Evolutionary conservation across 2,329 filamentous ascomycete species (phyloP).

Genomic region (Sphaerulina vaccinii): DNA sequence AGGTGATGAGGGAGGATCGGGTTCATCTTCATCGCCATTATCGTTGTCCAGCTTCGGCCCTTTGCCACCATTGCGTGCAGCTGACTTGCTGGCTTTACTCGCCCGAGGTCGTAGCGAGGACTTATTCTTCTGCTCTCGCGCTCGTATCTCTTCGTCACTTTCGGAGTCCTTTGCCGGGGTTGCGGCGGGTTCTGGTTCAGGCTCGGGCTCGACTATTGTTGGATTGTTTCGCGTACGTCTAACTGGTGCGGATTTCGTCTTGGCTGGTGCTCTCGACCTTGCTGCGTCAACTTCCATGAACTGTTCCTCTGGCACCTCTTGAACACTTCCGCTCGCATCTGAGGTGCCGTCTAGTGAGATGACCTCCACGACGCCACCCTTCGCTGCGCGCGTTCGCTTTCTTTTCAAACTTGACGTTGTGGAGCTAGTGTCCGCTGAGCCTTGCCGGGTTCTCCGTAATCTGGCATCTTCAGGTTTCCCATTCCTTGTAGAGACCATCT

Average conservation of each 20-base stretch:
- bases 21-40: constrained; percentile 21
- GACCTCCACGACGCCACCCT: constrained; percentile 17
- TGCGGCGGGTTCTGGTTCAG: constrained; percentile 10
- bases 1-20: constrained; percentile 21
- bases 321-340: constrained; percentile 8
- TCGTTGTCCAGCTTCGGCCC: constrained; percentile 30
- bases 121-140: constrained; percentile 33
- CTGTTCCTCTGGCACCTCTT: constrained; percentile 10
- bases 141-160: constrained; percentile 26
- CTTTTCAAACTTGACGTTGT: constrained; percentile 27
- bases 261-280: constrained; percentile 10
- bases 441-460: constrained; percentile 15
- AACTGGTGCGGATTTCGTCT: constrained; percentile 6
- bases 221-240: constrained; percentile 11
- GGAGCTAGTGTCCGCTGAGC: constrained; percentile 22
- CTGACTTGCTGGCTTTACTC: constrained; percentile 32
- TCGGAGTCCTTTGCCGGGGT: constrained; percentile 26
- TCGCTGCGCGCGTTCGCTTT: constrained; percentile 24
- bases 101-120: constrained; percentile 37
- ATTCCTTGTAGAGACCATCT: background rate
- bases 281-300: constrained; percentile 10
- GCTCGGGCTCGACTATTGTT: constrained; percentile 1
- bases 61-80: constrained; percentile 29
- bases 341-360: constrained; percentile 24
- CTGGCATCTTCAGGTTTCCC: constrained; percentile 1